Evolutionary conservation across 345 rosid genomes (phyloP).

Genomic region (Gossypium anomalum): DNA sequence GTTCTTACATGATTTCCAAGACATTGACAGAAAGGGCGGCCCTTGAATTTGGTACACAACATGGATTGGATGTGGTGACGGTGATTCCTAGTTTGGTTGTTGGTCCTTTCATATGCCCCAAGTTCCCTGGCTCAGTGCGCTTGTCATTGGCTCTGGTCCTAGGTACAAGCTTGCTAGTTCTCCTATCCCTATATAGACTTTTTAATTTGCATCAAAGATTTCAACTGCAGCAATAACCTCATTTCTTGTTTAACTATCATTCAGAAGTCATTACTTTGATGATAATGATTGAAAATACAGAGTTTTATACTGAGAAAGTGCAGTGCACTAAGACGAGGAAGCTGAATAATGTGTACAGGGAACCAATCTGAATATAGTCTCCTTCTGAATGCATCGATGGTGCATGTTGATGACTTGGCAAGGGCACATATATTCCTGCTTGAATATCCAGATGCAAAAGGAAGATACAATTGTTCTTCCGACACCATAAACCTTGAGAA

Average conservation of each 20-base stretch:
- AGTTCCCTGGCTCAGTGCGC: not conserved
- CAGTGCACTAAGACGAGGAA: not conserved
- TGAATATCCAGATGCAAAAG: constrained; percentile 31
- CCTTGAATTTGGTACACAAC: constrained; percentile 7
- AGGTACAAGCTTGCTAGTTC: not conserved
- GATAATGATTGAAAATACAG: no score
- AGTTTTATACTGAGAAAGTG: no score
- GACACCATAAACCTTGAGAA: constrained; percentile 13
- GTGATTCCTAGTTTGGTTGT: not conserved
- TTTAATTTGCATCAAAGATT: no score
- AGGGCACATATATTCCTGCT: constrained; percentile 7
- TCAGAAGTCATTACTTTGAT: no score
- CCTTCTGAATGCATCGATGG: constrained; percentile 13
- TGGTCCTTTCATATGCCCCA: constrained; percentile 12
- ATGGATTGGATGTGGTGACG: not conserved
- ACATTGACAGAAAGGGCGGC: constrained; percentile 21
- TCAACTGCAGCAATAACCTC: no score
- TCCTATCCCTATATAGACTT: no score
- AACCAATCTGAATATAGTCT: not conserved
- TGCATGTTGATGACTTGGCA: constrained; percentile 10
- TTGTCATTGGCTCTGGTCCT: not conserved
- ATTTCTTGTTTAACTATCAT: no score
- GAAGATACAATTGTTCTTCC: constrained; percentile 40
- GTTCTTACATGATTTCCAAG: not conserved
- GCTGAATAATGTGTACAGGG: not conserved